Evolutionary conservation across 768 basidiomycete species (phyloP).

Genomic region (Boletellus sp.): DNA sequence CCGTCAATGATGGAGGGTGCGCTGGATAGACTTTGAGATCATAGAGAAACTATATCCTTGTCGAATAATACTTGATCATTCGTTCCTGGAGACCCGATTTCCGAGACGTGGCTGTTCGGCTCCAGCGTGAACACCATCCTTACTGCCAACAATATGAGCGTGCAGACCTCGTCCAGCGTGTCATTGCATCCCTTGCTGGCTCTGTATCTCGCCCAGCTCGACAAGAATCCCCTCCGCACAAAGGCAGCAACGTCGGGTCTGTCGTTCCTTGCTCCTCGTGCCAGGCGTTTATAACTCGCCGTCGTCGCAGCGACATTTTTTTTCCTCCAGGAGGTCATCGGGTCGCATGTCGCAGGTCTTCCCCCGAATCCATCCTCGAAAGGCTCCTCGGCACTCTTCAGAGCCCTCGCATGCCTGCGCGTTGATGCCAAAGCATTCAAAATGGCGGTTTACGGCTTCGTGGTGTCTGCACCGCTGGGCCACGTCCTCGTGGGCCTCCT

Average conservation of each 20-base stretch:
- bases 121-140: not conserved
- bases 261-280: conserved; percentile 8
- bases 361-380: conserved; percentile 49
- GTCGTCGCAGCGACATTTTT: conserved; percentile 43
- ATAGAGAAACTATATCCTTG: conserved; percentile 25
- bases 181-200: conserved; percentile 49
- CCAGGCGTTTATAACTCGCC: not conserved
- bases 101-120: too few relatives aligned
- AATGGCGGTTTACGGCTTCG: conserved; percentile 80
- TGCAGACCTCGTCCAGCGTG: conserved; percentile 15
- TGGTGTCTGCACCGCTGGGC: conserved; percentile 77
- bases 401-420: conserved; percentile 52
- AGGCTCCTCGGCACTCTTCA: conserved; percentile 50
- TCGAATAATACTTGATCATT: conserved; percentile 5
- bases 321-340: conserved; percentile 79
- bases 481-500: conserved; percentile 70
- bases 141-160: conserved; percentile 37
- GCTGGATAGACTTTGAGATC: conserved; percentile 4
- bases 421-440: conserved; percentile 71
- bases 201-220: conserved; percentile 68
- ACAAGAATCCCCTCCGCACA: conserved; percentile 68
- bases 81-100: too few relatives aligned
- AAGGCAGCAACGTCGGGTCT: conserved; percentile 74
- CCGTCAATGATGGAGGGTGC: conserved; percentile 17
- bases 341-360: conserved; percentile 63